Percentiles rank a stretch among this genome's conserved stretches.
phyloP scores from a whole-genome alignment of 352 stramenopile species.

The Phytophthora europaea region DNA sequence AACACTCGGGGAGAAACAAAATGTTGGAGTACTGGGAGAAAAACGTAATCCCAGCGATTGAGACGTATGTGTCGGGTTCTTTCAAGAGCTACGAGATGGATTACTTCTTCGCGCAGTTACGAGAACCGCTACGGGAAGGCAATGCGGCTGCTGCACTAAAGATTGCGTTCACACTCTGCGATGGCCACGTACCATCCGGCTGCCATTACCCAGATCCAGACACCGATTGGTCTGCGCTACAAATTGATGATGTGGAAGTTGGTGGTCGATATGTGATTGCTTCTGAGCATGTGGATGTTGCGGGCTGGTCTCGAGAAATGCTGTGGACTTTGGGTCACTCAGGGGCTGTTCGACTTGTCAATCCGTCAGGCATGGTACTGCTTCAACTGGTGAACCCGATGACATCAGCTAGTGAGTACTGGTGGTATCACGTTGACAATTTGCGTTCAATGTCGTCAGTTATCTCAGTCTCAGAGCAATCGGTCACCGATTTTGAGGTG shows the following conservation, averaged over 20 bases:
- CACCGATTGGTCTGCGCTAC: constrained; percentile 79
- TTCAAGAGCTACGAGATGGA: constrained; percentile 92
- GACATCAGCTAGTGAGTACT: constrained; percentile 62
- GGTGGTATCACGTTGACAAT: constrained; percentile 79
- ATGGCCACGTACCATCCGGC: constrained; percentile 80
- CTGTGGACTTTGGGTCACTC: constrained; percentile 75
- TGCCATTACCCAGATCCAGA: constrained; percentile 85
- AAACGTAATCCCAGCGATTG: constrained; percentile 86
- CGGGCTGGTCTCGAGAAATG: constrained; percentile 61
- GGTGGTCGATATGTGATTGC: constrained; percentile 65
- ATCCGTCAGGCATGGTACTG: constrained; percentile 66
- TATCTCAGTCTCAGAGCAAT: constrained; percentile 44
- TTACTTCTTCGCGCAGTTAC: constrained; percentile 87
- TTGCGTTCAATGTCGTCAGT: constrained; percentile 35
- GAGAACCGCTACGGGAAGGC: constrained; percentile 79
- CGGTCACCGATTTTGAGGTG: constrained; percentile 53
- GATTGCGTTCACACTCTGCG: constrained; percentile 84
- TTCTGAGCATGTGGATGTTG: constrained; percentile 41
- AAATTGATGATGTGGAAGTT: constrained; percentile 83
- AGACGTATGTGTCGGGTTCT: constrained; percentile 82
- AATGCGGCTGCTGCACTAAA: constrained; percentile 80
- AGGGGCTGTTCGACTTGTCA: constrained; percentile 58
- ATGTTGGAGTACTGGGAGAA: constrained; percentile 89
- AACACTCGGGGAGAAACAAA: constrained; percentile 83
- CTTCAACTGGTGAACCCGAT: constrained; percentile 70